Evolutionary conservation across 2,329 filamentous ascomycete genomes (phyloP).

Genomic region (Ilyonectria sp.): DNA sequence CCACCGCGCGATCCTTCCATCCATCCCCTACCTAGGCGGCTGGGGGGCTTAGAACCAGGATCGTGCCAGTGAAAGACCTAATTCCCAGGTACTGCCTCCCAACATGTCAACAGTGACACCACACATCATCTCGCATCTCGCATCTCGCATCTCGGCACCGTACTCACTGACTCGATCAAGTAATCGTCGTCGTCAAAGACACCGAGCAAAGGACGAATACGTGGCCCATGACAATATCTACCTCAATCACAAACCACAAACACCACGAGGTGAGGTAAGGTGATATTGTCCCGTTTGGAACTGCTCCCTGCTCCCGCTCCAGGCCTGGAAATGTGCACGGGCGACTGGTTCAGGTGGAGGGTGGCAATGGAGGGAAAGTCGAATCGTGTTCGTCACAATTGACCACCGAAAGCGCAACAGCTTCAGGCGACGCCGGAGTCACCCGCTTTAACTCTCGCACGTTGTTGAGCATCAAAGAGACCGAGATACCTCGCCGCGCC

Average conservation of each 20-base stretch:
- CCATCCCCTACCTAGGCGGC: conserved; percentile 2
- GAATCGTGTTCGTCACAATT: conserved; percentile 13
- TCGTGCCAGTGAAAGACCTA: conserved; percentile 8
- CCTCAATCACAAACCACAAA: conserved; percentile 15
- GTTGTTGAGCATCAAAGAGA: conserved; percentile 8
- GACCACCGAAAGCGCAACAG: conserved; percentile 15
- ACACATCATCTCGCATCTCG: conserved; percentile 2
- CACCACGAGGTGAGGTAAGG: conserved; percentile 19
- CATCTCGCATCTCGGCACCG: conserved; percentile 1
- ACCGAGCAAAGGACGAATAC: not conserved
- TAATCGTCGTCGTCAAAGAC: not conserved
- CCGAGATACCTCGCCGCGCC: conserved; percentile 3
- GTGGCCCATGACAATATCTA: conserved; percentile 6
- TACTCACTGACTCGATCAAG: not conserved
- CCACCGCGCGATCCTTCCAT: conserved; percentile 3
- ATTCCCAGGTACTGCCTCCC: not conserved
- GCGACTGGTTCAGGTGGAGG: conserved; percentile 29
- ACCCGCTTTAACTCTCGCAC: conserved; percentile 7
- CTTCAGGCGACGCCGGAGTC: conserved; percentile 16
- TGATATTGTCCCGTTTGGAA: conserved; percentile 11
- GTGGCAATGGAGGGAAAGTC: not conserved
- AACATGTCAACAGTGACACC: conserved; percentile 7
- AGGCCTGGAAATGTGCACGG: conserved; percentile 20
- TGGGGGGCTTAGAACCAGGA: conserved; percentile 7
- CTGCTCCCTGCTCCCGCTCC: conserved; percentile 17